Conservation (phyloP, 2,329 filamentous ascomycete genomes). For the Alternaria brassicae region DNA sequence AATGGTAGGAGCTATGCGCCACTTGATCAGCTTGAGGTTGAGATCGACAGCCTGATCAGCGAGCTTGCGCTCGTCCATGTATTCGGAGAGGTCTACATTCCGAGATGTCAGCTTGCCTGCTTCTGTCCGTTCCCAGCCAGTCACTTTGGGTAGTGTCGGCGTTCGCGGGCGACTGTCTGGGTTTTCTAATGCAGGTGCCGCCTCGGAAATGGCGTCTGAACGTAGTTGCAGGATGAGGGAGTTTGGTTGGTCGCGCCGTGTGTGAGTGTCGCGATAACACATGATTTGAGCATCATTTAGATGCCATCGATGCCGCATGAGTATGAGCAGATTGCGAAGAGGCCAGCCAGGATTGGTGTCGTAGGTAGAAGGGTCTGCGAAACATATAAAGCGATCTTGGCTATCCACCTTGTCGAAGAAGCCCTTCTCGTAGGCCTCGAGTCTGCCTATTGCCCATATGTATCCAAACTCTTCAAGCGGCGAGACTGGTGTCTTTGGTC, state of each 20-base stretch:
- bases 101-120: slow-evolving; percentile 79
- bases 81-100: slow-evolving; percentile 83
- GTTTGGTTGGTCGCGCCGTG: slow-evolving; percentile 77
- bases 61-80: slow-evolving; percentile 87
- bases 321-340: slow-evolving; percentile 83
- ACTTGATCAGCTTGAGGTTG: slow-evolving; percentile 98
- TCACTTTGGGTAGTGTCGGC: slow-evolving; percentile 80
- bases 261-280: slow-evolving; percentile 86
- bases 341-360: slow-evolving; percentile 89
- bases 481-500: slow-evolving; percentile 59
- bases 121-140: slow-evolving; percentile 90
- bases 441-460: slow-evolving; percentile 77
- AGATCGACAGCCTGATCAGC: slow-evolving; percentile 95
- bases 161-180: slow-evolving; percentile 31
- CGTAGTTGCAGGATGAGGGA: slow-evolving; percentile 73
- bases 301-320: slow-evolving; percentile 82
- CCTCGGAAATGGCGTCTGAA: slow-evolving; percentile 28
- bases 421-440: slow-evolving; percentile 80
- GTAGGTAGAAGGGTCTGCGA: slow-evolving; percentile 93
- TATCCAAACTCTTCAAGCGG: slow-evolving; percentile 66
- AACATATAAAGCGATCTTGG: slow-evolving; percentile 83
- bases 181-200: slow-evolving; percentile 17
- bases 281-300: slow-evolving; percentile 81
- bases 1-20: slow-evolving; percentile 89
- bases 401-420: slow-evolving; percentile 79